Conservation (phyloP, 1,139 yeast genomes). For the Blastobotrys illinoisensis region DNA sequence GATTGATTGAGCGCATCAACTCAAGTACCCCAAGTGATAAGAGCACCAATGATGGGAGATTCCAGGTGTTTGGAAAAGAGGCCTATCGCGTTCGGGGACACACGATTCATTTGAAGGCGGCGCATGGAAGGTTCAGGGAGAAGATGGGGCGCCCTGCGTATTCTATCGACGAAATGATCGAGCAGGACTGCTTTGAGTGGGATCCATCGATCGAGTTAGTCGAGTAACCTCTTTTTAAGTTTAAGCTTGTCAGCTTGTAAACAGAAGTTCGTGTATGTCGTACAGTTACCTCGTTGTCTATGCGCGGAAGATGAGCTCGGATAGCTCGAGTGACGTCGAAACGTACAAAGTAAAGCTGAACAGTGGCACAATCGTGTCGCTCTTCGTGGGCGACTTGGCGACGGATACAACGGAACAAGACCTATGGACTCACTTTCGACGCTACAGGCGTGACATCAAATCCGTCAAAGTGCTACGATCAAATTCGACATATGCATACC, state of each 20-base stretch:
- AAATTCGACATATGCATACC: slow-evolving; percentile 42
- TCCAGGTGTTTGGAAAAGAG: background rate
- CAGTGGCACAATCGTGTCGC: slow-evolving; percentile 21
- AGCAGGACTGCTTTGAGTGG: slow-evolving; percentile 8
- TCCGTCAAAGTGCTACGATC: slow-evolving; percentile 46
- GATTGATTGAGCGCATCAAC: background rate
- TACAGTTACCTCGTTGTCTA: no score
- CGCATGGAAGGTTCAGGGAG: slow-evolving; percentile 3
- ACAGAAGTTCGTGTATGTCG: no score
- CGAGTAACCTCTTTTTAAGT: background rate
- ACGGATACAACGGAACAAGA: slow-evolving; percentile 37
- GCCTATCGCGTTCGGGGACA: slow-evolving; percentile 1
- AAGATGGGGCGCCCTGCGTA: slow-evolving; percentile 5
- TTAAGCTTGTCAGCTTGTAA: background rate
- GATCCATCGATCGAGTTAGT: background rate
- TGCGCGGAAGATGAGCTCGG: background rate
- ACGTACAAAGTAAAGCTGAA: background rate
- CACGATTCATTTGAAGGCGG: slow-evolving; percentile 6
- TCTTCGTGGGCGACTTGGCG: slow-evolving; percentile 48
- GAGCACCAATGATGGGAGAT: background rate
- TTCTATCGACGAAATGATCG: slow-evolving; percentile 7
- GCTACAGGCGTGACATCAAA: slow-evolving; percentile 35
- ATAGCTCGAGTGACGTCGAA: background rate
- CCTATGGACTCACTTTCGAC: slow-evolving; percentile 35
- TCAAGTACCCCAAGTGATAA: background rate